Percentiles rank a stretch among this genome's conserved stretches.
phyloP scores from a whole-genome alignment of 2,329 filamentous ascomycete genomes.

The Trichoderma sp. region DNA sequence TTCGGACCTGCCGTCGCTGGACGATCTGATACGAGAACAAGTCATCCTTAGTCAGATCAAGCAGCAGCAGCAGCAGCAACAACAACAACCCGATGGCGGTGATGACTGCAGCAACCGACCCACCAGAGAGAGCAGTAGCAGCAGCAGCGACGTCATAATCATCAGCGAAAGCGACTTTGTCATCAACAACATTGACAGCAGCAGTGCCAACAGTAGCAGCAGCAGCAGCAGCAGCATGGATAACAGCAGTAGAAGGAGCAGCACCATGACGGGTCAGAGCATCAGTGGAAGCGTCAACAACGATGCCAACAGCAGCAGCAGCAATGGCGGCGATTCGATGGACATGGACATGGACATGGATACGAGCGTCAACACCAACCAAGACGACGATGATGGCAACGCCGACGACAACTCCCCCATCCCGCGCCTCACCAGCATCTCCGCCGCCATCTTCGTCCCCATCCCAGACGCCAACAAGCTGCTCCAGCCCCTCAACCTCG shows the following conservation, averaged over 20 bases:
- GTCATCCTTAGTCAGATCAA: neutral
- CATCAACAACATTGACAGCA: neutral
- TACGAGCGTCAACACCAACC: neutral
- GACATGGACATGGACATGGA: neutral
- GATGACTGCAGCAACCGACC: neutral
- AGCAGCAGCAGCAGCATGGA: neutral
- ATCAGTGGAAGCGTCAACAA: neutral
- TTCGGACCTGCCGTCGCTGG: neutral
- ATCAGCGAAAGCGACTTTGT: neutral
- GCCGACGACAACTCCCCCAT: conserved; percentile 6
- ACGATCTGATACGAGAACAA: neutral
- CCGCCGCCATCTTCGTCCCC: conserved; percentile 41
- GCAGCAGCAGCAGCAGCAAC: neutral
- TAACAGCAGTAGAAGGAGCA: neutral
- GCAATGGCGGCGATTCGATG: neutral
- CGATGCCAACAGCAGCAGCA: neutral
- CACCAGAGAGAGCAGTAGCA: neutral
- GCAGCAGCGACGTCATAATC: neutral
- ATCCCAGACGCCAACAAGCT: conserved; percentile 33
- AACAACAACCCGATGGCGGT: neutral
- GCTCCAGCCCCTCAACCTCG: conserved; percentile 27
- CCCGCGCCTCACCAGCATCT: conserved; percentile 30
- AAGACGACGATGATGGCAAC: neutral
- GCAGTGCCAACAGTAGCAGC: neutral
- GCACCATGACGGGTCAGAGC: neutral